Conservation (phyloP, 139 green algal species). For the Chlorella sp. region DNA sequence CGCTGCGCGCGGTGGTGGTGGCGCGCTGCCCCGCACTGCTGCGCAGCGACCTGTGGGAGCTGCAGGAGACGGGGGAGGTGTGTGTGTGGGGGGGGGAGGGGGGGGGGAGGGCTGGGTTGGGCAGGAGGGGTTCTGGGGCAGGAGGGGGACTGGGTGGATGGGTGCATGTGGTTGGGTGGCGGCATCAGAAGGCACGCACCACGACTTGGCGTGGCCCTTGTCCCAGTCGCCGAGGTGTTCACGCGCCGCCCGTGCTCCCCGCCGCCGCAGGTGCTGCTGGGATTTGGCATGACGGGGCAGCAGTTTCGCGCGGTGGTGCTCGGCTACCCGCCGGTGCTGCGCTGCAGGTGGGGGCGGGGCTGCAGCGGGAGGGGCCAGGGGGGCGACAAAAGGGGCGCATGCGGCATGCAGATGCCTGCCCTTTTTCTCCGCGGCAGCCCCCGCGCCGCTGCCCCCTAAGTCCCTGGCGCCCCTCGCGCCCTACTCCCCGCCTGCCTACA, state of each 20-base stretch:
- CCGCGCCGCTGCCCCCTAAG: too few relatives aligned
- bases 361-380: too few relatives aligned
- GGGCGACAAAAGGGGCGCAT: too few relatives aligned
- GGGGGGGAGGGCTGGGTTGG: neutral
- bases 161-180: neutral
- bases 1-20: conserved; percentile 26
- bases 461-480: neutral
- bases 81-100: neutral
- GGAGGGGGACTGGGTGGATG: neutral
- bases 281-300: conserved; percentile 8
- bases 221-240: neutral
- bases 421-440: neutral
- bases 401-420: neutral
- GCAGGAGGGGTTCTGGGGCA: neutral
- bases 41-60: conserved; percentile 5
- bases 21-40: conserved; percentile 17
- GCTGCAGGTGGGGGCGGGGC: neutral
- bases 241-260: neutral
- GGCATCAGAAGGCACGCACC: neutral
- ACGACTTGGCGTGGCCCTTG: neutral
- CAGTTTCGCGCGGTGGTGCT: conserved; percentile 15
- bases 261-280: conserved; percentile 3
- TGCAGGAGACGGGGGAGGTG: conserved; percentile 1
- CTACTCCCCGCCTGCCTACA: neutral
- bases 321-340: conserved; percentile 2